phyloP scores from a whole-genome alignment of 495 filamentous ascomycete species.

The Penicillium crystallinum region DNA sequence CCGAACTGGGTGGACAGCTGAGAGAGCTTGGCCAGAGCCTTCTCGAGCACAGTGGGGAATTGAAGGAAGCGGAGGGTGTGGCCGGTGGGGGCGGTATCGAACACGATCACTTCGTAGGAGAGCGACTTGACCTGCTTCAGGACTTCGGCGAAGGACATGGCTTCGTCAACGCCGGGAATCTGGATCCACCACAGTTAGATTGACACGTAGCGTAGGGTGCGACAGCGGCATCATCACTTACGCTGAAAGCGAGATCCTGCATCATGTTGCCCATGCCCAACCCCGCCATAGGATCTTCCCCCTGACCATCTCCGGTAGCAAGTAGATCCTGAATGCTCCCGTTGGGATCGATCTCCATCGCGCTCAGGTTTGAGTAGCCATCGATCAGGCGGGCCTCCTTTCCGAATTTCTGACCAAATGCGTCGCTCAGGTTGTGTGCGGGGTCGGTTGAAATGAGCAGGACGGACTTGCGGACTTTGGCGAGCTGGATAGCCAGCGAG shows the following conservation, averaged over 20 bases:
- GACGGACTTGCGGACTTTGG: constrained; percentile 90
- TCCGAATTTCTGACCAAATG: constrained; percentile 97
- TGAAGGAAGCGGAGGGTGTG: constrained; percentile 98
- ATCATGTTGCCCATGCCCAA: constrained; percentile 68
- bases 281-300: constrained; percentile 59
- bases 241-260: constrained; percentile 66
- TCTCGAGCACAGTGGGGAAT: constrained; percentile 97
- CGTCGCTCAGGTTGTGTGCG: constrained; percentile 96
- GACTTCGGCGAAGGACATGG: constrained; percentile 99
- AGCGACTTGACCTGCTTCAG: constrained; percentile 99
- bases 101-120: constrained; percentile 97
- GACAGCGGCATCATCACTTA: constrained; percentile 35
- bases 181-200: constrained; percentile 28
- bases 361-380: constrained; percentile 89
- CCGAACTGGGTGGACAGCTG: constrained; percentile 92
- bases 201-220: constrained; percentile 1
- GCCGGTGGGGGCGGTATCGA: constrained; percentile 98
- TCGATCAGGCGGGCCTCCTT: constrained; percentile 93
- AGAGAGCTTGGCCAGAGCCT: constrained; percentile 92
- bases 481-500: constrained; percentile 96
- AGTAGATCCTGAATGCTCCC: constrained; percentile 95
- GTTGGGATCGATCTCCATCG: constrained; percentile 99
- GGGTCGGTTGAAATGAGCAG: constrained; percentile 98
- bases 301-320: constrained; percentile 70
- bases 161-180: constrained; percentile 98